Evolutionary conservation across 148 eudicot species (phyloP), one percentile per base, ranked within the genome.

Genomic region (Chenopodium suecicum): DNA sequence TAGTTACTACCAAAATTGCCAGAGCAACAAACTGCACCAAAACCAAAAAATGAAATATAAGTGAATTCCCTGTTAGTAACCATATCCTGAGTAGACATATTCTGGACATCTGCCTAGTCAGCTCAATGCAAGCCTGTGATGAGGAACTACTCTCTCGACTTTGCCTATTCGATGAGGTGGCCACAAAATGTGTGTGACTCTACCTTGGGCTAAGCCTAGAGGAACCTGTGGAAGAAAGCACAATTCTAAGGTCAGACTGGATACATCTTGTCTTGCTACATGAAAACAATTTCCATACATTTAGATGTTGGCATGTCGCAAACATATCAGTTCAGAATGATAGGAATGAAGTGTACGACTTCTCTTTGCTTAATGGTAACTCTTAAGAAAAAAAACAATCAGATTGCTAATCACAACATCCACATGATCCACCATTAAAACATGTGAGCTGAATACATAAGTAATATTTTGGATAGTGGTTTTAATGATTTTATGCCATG

Each of bases 151-250:
- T 71, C 86, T 79, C 54, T 86, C 80, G 20, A 96, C 92, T 92
- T 86, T 85, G 70, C 92, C 92, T 2, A 90, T 82, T 79, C 97
- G 90, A 23, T 90, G 88, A 84, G 98, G 99, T 9, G 99, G 99
- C 98, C 99, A 96, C 52, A 94, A 74, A 79, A 91, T 78, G 84
- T 91, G 95, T 9, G 92, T 92, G 64, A 89, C 92, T 78, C 97
- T 90, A 32, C 99, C 99, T 23, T 86, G 91, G 31, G 96, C 89
- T 86, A 96, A 89, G 70, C 99, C 99, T 47, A 96, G 83, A 50
- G 99, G 98, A 77, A 96, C 87, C 99, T 96, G 93, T 71, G 62
- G 76, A 23, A 34, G 16, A 17, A 65, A 77, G 16, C 46, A n/a
- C n/a, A 56, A 37, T 56, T 47, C 31, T 70, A 27, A 48, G 63